A percentile compares a stretch with the other conserved stretches of the same genome.
Evolutionary conservation across 129 eudicot species (phyloP).

Genomic region (Scalesia atractyloides): DNA sequence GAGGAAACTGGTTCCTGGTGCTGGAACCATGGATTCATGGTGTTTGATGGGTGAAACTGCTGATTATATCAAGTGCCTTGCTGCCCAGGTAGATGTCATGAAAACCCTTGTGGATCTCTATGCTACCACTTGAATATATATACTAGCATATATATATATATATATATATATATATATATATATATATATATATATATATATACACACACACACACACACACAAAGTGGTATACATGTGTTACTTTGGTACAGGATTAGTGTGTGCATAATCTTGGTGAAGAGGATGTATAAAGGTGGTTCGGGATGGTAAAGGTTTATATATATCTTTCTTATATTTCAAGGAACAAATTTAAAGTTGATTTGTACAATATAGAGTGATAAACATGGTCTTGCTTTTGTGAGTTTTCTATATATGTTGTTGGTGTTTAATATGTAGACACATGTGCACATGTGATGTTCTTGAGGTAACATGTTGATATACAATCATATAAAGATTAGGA

Average conservation of each 20-base stretch:
- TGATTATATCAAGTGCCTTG: slow-evolving; percentile 75
- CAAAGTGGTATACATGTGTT: background rate
- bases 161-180: background rate
- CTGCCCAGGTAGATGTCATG: slow-evolving; percentile 81
- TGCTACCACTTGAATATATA: slow-evolving; percentile 26
- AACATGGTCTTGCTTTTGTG: slow-evolving; percentile 15
- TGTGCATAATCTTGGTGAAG: slow-evolving; percentile 21
- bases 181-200: background rate
- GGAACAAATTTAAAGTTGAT: background rate
- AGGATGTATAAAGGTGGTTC: slow-evolving; percentile 12
- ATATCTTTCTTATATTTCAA: background rate
- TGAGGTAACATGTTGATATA: background rate
- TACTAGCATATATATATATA: background rate
- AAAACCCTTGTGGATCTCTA: slow-evolving; percentile 53
- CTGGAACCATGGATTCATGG: slow-evolving; percentile 51
- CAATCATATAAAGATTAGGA: background rate
- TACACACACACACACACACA: background rate
- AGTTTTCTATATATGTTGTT: slow-evolving; percentile 18
- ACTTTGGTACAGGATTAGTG: slow-evolving; percentile 11
- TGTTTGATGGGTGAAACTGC: slow-evolving; percentile 76
- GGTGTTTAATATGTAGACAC: background rate
- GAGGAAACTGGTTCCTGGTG: slow-evolving; percentile 72
- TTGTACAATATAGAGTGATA: slow-evolving; percentile 14
- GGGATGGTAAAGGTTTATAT: slow-evolving; percentile 16
- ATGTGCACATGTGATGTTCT: slow-evolving; percentile 11